These are phyloP conservation scores for Pythium oligandrum DNA, from an alignment of 352 stramenopile genomes.

Conservation along the genomic window DNA sequence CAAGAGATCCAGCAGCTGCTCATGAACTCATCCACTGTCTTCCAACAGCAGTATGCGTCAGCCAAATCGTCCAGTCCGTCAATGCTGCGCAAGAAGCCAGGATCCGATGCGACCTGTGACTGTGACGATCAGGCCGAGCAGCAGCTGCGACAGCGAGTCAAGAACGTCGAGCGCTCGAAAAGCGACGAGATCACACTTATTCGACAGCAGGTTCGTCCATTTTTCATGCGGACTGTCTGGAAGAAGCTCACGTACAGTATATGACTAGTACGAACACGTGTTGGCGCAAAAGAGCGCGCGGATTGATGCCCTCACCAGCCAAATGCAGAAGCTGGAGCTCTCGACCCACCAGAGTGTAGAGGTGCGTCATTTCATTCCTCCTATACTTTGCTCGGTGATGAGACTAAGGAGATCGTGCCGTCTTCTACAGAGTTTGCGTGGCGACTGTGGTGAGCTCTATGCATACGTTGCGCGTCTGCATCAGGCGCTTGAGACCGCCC, in stretches of 20 bases:
- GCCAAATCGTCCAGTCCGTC: conserved; percentile 5
- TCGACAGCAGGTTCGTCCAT: conserved; percentile 40
- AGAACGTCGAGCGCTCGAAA: conserved; percentile 52
- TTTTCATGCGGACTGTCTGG: background rate
- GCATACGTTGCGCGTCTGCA: conserved; percentile 46
- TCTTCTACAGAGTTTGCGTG: conserved; percentile 42
- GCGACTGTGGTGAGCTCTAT: conserved; percentile 70
- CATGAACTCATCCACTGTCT: conserved; percentile 21
- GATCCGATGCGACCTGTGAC: conserved; percentile 12
- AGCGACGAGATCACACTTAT: conserved; percentile 69
- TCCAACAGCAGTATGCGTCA: conserved; percentile 16
- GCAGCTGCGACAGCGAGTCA: conserved; percentile 43
- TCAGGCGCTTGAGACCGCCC: conserved; percentile 13
- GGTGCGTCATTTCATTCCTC: conserved; percentile 18
- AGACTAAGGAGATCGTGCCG: no score
- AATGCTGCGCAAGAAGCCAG: conserved; percentile 11
- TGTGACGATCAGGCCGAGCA: conserved; percentile 22
- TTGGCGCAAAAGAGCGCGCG: conserved; percentile 49
- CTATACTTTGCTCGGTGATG: background rate
- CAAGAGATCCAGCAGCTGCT: conserved; percentile 59
- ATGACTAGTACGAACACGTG: conserved; percentile 54
- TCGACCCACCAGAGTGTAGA: conserved; percentile 38
- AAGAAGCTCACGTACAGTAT: background rate
- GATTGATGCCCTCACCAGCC: conserved; percentile 23
- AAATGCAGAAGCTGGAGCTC: conserved; percentile 33